A percentile compares a stretch with the other conserved stretches of the same genome.
Conservation (phyloP, 2,329 filamentous ascomycete genomes). For the Cercospora citrullina region DNA sequence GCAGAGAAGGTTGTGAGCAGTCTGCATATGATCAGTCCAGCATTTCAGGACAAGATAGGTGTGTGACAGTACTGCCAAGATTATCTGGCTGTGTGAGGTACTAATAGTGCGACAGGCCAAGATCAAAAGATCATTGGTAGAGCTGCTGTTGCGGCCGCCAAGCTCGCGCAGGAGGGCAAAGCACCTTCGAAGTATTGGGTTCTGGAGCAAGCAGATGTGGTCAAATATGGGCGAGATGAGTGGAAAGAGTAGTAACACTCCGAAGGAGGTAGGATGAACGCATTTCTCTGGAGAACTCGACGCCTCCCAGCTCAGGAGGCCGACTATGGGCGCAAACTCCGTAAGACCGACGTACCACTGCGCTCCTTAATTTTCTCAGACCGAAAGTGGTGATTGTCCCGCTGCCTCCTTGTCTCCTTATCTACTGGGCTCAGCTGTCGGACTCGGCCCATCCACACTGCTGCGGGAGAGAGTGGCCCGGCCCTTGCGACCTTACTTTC, state of each 20-base stretch:
- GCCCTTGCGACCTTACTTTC: no score
- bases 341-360: no score
- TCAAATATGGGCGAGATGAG: constrained; percentile 21
- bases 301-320: no score
- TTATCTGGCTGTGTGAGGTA: not conserved
- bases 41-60: constrained; percentile 24
- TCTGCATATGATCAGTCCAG: constrained; percentile 21
- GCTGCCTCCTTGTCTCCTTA: no score
- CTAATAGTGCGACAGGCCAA: constrained; percentile 18
- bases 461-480: no score
- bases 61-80: not conserved
- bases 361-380: no score
- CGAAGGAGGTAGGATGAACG: no score
- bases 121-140: constrained; percentile 25
- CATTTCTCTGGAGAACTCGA: no score
- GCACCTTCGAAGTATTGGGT: constrained; percentile 26
- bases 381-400: no score
- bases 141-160: constrained; percentile 22
- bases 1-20: constrained; percentile 28
- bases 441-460: no score
- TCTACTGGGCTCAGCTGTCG: no score
- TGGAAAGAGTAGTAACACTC: constrained; percentile 14
- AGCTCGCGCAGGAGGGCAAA: constrained; percentile 23
- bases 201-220: constrained; percentile 24
- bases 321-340: no score